Evolutionary conservation across 768 basidiomycete species (phyloP), one percentile per base, ranked within the genome.

Genomic region (Rhizopogon salebrosus): DNA sequence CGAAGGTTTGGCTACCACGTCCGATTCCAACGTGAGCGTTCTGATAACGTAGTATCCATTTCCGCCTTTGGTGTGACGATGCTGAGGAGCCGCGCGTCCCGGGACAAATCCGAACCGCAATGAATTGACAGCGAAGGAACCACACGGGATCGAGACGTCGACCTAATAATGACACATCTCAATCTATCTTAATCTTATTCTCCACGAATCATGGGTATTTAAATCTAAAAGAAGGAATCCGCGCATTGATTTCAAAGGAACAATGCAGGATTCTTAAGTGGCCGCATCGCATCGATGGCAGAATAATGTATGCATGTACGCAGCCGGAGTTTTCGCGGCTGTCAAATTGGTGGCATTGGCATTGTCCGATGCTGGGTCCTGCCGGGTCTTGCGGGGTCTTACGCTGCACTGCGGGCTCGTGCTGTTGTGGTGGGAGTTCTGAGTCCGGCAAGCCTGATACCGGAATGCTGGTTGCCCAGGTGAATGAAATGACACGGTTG

Each of bases 191-290:
- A 46, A 46, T 34, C n/a, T 42, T 34, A 26, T 49, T 51, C 52
- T 50, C 48, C 51, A 52, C 35, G 51, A 52, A 48, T 52, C 52
- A 53, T 53, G 48, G 4, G 51, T 49, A 49, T 51, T 51, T 48
- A 22, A 5, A 31, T 23, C 50, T 13, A 48, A 51, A 51, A 45
- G 27, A 48, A 46, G 50, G 41, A 48, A 43, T 27, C 6, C 31
- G 20, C 26, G 26, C 24, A 22, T 16, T 43, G 20, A 45, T 45
- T 43, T 26, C 37, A 42, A 50, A 48, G 49, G 49, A 46, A 48
- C 4, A 23, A 29, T 20, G 24, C 16, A 9, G 14, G 27, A 48
- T 51, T 51, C 43, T 49, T 29, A n/a, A 46, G 49, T 51, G 50
- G 16, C 38, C 39, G 49, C 13, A 29, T 23, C 26, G 49, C 9